These are phyloP conservation scores for Globisporangium spiculum DNA, from an alignment of 352 stramenopile genomes.

Conservation along the genomic window DNA sequence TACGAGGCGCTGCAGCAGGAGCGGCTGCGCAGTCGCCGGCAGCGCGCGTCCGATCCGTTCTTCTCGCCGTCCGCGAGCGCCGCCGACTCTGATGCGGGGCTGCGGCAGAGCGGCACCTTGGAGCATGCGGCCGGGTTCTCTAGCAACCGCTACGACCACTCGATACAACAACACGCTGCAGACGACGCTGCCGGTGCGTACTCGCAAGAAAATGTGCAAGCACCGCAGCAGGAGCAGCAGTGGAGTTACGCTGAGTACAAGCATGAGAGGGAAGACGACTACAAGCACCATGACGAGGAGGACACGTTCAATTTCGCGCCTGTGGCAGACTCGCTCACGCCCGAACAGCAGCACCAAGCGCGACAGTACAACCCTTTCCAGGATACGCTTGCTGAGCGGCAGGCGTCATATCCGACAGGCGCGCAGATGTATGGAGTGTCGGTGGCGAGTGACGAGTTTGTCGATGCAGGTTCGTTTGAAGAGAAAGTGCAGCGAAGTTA, in stretches of 20 bases:
- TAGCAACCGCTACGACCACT: conserved; percentile 14
- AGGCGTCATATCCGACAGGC: conserved; percentile 9
- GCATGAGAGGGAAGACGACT: not conserved
- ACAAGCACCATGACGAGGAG: conserved; percentile 3
- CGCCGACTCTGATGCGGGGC: conserved; percentile 6
- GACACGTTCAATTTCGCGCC: conserved; percentile 37
- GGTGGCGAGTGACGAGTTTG: conserved; percentile 55
- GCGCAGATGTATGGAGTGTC: conserved; percentile 16
- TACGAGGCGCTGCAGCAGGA: conserved; percentile 54
- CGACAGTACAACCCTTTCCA: conserved; percentile 9
- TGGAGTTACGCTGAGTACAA: conserved; percentile 5
- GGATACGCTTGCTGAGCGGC: conserved; percentile 2
- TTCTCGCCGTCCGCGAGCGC: conserved; percentile 11
- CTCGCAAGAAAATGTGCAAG: not conserved
- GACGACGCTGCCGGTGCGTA: not conserved
- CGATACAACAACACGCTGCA: not conserved
- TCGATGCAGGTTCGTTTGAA: conserved; percentile 52
- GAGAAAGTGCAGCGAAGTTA: conserved; percentile 2
- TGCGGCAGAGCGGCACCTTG: conserved; percentile 9
- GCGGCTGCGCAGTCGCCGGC: conserved; percentile 25
- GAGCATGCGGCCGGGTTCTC: conserved; percentile 6
- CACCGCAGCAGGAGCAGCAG: not conserved
- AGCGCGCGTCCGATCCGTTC: conserved; percentile 19
- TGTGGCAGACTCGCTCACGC: conserved; percentile 28
- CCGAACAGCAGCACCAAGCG: not conserved